Evolutionary conservation across 2,329 filamentous ascomycete species (phyloP).

Genomic region (Sphaerulina vaccinii): DNA sequence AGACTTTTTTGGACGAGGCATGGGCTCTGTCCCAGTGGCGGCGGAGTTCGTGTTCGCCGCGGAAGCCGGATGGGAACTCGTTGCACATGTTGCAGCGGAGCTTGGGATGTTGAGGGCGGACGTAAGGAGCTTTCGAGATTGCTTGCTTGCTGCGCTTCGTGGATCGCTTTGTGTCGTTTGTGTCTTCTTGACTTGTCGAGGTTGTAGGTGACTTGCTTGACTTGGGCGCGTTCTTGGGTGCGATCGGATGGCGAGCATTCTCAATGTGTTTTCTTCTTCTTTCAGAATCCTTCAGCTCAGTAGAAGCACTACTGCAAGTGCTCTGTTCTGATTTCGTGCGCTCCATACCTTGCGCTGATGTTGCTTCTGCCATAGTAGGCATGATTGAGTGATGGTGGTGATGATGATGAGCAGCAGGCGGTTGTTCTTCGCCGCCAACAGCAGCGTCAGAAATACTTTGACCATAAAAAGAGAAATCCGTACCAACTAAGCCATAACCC

Average conservation of each 20-base stretch:
- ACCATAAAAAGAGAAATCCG: slow-evolving; percentile 29
- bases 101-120: slow-evolving; percentile 68
- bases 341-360: slow-evolving; percentile 26
- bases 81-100: slow-evolving; percentile 69
- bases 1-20: slow-evolving; percentile 56
- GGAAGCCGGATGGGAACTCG: slow-evolving; percentile 74
- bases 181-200: neutral
- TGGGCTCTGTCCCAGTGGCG: slow-evolving; percentile 65
- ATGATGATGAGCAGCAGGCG: too few species aligned
- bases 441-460: slow-evolving; percentile 24
- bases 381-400: neutral
- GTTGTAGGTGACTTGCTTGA: slow-evolving; percentile 18
- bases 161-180: neutral
- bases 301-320: slow-evolving; percentile 19
- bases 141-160: slow-evolving; percentile 26
- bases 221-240: slow-evolving; percentile 28
- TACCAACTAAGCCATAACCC: slow-evolving; percentile 29
- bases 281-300: slow-evolving; percentile 27
- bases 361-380: slow-evolving; percentile 2
- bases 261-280: slow-evolving; percentile 35
- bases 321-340: slow-evolving; percentile 27
- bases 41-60: slow-evolving; percentile 74
- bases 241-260: slow-evolving; percentile 31
- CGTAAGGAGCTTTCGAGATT: slow-evolving; percentile 54
- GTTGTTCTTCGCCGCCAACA: slow-evolving; percentile 19